Evolutionary conservation across 2,329 filamentous ascomycete species (phyloP).

Genomic region (Helotiales sp.): DNA sequence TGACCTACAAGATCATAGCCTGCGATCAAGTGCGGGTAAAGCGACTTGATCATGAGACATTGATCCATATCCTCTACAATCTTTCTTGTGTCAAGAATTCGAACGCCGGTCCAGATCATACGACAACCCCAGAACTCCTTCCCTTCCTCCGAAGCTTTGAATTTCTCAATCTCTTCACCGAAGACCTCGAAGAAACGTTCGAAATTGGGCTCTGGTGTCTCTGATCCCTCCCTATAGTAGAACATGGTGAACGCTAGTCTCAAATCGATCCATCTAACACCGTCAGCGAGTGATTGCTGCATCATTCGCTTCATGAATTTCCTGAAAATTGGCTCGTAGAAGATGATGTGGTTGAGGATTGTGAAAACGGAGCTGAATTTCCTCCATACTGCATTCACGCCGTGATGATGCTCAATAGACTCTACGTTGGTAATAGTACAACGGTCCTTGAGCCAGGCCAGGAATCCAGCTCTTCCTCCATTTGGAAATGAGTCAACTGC

Average conservation of each 20-base stretch:
- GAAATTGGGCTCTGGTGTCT: constrained; percentile 67
- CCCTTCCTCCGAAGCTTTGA: constrained; percentile 70
- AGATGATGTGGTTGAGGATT: constrained; percentile 72
- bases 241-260: constrained; percentile 72
- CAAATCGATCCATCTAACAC: constrained; percentile 82
- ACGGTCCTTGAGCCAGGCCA: constrained; percentile 73
- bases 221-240: constrained; percentile 65
- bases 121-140: constrained; percentile 80
- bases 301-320: constrained; percentile 73
- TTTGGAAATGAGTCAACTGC: constrained; percentile 76
- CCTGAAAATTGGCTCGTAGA: constrained; percentile 89
- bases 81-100: constrained; percentile 60
- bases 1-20: constrained; percentile 91
- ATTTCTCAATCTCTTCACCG: constrained; percentile 74
- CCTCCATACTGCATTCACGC: constrained; percentile 79
- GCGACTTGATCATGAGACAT: constrained; percentile 79
- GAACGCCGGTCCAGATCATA: constrained; percentile 80
- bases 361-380: constrained; percentile 78
- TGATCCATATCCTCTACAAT: constrained; percentile 83
- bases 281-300: constrained; percentile 72
- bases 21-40: constrained; percentile 75
- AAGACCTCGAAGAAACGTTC: constrained; percentile 70
- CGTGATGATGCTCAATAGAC: constrained; percentile 77
- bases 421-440: constrained; percentile 72
- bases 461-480: constrained; percentile 69